Percentiles rank a stretch among this genome's conserved stretches.
These are phyloP conservation scores for Fraxinus sp. DNA, from an alignment of 305 asterid genomes.

Conservation along the genomic window DNA sequence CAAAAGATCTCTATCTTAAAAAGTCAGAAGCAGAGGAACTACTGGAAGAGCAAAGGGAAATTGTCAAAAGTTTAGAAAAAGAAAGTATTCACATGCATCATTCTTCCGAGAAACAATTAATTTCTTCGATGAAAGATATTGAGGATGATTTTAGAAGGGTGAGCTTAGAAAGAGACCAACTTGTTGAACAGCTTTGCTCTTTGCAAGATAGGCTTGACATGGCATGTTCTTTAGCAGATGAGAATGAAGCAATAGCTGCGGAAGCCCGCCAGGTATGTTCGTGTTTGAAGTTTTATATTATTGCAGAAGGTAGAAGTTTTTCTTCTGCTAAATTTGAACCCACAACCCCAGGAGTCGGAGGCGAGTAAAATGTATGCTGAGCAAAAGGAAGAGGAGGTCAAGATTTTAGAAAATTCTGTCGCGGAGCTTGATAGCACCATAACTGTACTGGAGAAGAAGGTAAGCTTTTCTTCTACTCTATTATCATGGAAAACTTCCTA, in stretches of 20 bases:
- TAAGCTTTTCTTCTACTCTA: constrained; percentile 33
- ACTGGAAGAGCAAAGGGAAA: constrained; percentile 60
- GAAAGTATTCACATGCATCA: constrained; percentile 65
- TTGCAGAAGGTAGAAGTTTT: constrained; percentile 21
- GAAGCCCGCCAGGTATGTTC: constrained; percentile 71
- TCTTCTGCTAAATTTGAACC: constrained; percentile 23
- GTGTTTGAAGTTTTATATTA: constrained; percentile 21
- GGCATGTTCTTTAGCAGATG: constrained; percentile 71
- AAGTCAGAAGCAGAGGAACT: constrained; percentile 67
- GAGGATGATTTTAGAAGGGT: constrained; percentile 49
- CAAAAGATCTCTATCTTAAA: constrained; percentile 59
- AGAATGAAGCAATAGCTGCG: constrained; percentile 76
- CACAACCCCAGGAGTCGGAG: constrained; percentile 59
- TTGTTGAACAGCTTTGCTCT: constrained; percentile 52
- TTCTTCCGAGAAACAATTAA: constrained; percentile 43
- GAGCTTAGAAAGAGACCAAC: constrained; percentile 58
- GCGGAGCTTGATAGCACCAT: constrained; percentile 93
- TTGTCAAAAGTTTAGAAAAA: constrained; percentile 59
- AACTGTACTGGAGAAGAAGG: constrained; percentile 82
- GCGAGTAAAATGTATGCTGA: constrained; percentile 74
- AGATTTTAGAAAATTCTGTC: constrained; percentile 72
- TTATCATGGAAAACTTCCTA: constrained; percentile 12
- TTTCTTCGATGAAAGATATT: constrained; percentile 39
- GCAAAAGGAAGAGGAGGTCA: constrained; percentile 91
- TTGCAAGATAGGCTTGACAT: constrained; percentile 71